Evolutionary conservation across 805 yeast genomes (phyloP).

Genomic region (Lipomyces sp.): DNA sequence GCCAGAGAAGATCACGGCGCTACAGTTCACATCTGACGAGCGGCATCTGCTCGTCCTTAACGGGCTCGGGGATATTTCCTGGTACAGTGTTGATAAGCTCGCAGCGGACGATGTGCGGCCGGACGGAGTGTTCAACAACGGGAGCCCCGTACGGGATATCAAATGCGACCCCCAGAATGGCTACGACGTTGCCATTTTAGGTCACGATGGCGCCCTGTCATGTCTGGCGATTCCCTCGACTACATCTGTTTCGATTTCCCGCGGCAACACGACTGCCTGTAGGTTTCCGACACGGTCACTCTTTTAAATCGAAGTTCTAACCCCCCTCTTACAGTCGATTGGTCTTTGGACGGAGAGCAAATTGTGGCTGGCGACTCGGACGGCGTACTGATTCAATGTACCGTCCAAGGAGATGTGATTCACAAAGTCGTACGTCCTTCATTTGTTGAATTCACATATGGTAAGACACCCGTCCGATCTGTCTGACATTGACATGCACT

Average conservation of each 20-base stretch:
- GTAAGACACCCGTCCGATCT: slow-evolving; percentile 5
- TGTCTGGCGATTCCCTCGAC: neutral
- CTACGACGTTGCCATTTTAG: slow-evolving; percentile 19
- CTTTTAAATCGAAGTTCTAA: neutral
- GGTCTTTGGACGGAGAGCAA: slow-evolving; percentile 34
- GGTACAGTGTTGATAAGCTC: slow-evolving; percentile 8
- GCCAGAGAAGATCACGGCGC: slow-evolving; percentile 14
- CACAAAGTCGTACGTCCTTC: slow-evolving; percentile 20
- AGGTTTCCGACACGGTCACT: neutral
- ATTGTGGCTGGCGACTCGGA: slow-evolving; percentile 28
- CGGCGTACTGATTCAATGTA: slow-evolving; percentile 26
- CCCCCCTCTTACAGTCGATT: slow-evolving; percentile 19
- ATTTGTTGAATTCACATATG: slow-evolving; percentile 6
- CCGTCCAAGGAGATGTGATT: slow-evolving; percentile 19
- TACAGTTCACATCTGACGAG: slow-evolving; percentile 34
- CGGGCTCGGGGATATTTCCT: slow-evolving; percentile 14
- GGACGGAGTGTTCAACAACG: neutral
- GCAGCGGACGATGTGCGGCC: neutral
- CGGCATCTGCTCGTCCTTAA: slow-evolving; percentile 20
- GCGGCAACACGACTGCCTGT: slow-evolving; percentile 2
- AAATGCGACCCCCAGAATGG: slow-evolving; percentile 22
- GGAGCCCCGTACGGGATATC: neutral
- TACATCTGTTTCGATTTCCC: neutral
- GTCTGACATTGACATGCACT: neutral
- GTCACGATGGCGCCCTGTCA: slow-evolving; percentile 6